These are phyloP conservation scores for Quercus variabilis DNA, from an alignment of 306 rosid species.

Conservation along the genomic window DNA sequence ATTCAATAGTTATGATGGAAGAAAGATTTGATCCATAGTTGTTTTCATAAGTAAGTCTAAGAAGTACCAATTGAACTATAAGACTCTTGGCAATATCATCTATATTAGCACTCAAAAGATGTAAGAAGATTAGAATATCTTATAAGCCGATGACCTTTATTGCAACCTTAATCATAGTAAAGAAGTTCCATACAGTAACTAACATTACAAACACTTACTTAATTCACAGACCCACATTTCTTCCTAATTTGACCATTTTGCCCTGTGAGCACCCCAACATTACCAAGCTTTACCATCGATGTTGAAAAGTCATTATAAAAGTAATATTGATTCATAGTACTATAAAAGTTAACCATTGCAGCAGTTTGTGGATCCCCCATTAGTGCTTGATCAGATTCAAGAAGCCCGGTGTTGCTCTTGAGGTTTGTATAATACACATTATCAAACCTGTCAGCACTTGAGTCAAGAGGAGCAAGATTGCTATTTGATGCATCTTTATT, in stretches of 20 bases:
- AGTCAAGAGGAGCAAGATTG: constrained; percentile 65
- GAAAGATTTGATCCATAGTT: no score
- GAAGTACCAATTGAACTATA: no score
- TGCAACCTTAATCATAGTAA: background rate
- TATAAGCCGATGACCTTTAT: background rate
- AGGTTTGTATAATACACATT: constrained; percentile 46
- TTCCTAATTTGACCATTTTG: constrained; percentile 48
- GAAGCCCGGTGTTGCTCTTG: constrained; percentile 34
- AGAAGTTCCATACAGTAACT: background rate
- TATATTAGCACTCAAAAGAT: background rate
- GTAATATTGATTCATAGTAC: constrained; percentile 16
- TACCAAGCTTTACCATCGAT: constrained; percentile 60
- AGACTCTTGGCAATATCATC: background rate
- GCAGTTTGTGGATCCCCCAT: constrained; percentile 33
- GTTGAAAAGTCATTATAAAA: constrained; percentile 52
- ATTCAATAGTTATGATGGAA: no score
- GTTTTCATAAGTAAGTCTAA: no score
- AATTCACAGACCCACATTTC: constrained; percentile 54
- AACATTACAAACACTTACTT: constrained; percentile 1
- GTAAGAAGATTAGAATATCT: background rate
- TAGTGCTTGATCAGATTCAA: constrained; percentile 61
- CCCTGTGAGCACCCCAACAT: constrained; percentile 55
- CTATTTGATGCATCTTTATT: constrained; percentile 30
- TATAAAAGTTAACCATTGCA: constrained; percentile 39
- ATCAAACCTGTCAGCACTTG: constrained; percentile 38